Evolutionary conservation across 176 grass and related monocot genomes (phyloP).

Genomic region (Eragrostis curvula): DNA sequence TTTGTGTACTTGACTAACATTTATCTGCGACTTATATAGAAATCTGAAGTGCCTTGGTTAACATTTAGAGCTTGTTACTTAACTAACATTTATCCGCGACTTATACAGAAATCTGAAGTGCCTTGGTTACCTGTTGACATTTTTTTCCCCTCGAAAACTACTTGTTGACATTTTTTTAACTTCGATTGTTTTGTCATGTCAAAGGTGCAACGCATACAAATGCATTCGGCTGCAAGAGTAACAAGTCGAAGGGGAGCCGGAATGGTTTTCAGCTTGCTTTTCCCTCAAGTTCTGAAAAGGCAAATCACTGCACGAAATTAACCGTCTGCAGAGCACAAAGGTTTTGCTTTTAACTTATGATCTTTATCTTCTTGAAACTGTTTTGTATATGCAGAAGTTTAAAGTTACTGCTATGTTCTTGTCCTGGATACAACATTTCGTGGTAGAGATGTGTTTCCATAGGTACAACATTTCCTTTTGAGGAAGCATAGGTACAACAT

Average conservation of each 20-base stretch:
- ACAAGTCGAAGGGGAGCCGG: conserved; percentile 26
- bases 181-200: conserved; percentile 1
- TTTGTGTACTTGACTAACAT: background rate
- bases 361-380: background rate
- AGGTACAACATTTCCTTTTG: too few relatives aligned
- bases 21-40: background rate
- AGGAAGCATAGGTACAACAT: too few relatives aligned
- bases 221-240: conserved; percentile 25
- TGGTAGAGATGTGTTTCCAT: background rate
- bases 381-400: background rate
- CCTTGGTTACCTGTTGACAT: background rate
- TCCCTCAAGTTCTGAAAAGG: conserved; percentile 20
- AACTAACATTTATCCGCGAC: too few relatives aligned
- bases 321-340: conserved; percentile 55
- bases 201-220: conserved; percentile 36
- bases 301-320: conserved; percentile 10
- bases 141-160: too few relatives aligned
- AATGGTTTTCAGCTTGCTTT: conserved; percentile 22
- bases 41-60: background rate
- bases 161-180: too few relatives aligned
- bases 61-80: too few relatives aligned
- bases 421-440: background rate
- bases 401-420: background rate
- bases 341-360: conserved; percentile 2
- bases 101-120: background rate